phyloP scores from a whole-genome alignment of 768 basidiomycete genomes.

The Mycena metata region DNA sequence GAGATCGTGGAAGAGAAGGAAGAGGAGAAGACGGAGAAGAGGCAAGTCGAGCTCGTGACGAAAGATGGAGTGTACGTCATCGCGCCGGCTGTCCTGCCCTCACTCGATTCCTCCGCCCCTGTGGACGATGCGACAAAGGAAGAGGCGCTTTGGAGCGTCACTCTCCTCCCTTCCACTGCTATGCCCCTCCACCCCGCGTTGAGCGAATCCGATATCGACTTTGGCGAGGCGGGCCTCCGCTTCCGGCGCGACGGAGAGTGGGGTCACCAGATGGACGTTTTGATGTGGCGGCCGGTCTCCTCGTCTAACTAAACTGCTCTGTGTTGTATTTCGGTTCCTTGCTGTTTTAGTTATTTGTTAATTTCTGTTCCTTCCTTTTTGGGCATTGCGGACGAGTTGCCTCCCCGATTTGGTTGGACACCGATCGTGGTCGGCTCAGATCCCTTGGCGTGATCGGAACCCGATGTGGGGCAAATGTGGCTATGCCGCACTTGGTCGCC shows the following conservation, averaged over 20 bases:
- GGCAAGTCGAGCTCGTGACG: conserved; percentile 22
- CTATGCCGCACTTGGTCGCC: too few species aligned
- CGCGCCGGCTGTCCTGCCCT: neutral
- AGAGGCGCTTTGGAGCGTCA: conserved; percentile 18
- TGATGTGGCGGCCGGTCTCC: neutral
- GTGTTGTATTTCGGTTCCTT: neutral
- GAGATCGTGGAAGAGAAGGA: neutral
- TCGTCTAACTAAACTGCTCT: neutral
- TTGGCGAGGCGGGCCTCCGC: conserved; percentile 21
- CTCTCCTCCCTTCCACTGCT: neutral
- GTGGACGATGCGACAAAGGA: neutral
- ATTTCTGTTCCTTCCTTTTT: neutral
- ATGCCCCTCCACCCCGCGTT: conserved; percentile 22
- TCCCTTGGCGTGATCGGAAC: too few species aligned
- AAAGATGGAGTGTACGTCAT: conserved; percentile 13
- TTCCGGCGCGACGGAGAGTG: too few species aligned
- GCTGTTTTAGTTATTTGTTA: neutral
- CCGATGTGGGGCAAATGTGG: too few species aligned
- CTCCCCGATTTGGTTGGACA: too few species aligned
- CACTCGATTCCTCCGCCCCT: neutral
- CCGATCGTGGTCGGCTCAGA: too few species aligned
- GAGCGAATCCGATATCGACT: conserved; percentile 9
- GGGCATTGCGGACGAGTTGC: too few species aligned
- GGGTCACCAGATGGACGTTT: neutral
- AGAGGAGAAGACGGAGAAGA: neutral